Evolutionary conservation across 1,284 basidiomycete species (phyloP), one percentile per base, ranked within the genome.

Genomic region (Naganishia sp.): DNA sequence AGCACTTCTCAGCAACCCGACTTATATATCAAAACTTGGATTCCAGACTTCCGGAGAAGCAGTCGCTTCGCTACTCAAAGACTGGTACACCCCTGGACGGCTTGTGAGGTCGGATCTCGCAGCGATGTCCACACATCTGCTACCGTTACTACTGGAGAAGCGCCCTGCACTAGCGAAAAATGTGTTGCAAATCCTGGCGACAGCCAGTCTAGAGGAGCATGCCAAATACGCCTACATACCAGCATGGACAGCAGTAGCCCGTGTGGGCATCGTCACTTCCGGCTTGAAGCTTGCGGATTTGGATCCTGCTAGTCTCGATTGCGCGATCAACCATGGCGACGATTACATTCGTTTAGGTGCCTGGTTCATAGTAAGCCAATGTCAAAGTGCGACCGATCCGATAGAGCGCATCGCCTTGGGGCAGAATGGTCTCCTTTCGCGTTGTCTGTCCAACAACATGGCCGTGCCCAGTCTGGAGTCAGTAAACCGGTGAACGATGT

Each of bases 401-500:
- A 39, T 68, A 28, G 67, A 66, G 32, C 23, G 50, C 35, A 32
- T 52, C 21, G 47, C 47, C 3, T 45, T 65, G 45, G 46, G 31
- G 1, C 32, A 42, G 50, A 21, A 61, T 6, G 57, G 57, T 1
- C 31, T 47, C 35, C 32, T 66, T 21, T 56, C 31, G 11, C 63
- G 60, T 47, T 68, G 67, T 64, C 46, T 66, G 41, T 53, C 55
- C 35, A 66, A 63, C 18, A 68, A 68, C 43, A 63, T 66, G 63
- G 23, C 56, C 4, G 67, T 68, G 15, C 42, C 65, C 15, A 68
- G 49, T 50, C 32, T 60, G 18, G 63, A 65, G 67, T 68, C 41
- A 68, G 67, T 58, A 17, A 10, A 25, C 6, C 28, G 6, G 17
- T 18, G 3, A 28, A 10, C 13, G 15, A 21, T 18, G 32, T 7